phyloP scores from a whole-genome alignment of 345 rosid species.

The Gossypium ekmanianum region DNA sequence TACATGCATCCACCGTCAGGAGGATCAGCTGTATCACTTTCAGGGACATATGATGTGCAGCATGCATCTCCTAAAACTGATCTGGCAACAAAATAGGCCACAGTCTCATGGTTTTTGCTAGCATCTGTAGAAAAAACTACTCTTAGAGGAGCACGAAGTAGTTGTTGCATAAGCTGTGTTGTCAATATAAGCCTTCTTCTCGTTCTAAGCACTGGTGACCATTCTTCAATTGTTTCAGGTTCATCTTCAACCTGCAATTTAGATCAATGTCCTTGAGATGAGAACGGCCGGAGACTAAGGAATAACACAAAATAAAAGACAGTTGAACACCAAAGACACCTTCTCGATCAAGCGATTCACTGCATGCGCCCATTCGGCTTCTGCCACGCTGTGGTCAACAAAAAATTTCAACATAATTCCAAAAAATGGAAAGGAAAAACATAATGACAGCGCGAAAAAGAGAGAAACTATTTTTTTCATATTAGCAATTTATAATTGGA shows the following conservation, averaged over 20 bases:
- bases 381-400: conserved; percentile 57
- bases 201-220: conserved; percentile 37
- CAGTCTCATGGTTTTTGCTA: conserved; percentile 45
- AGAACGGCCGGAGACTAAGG: conserved; percentile 7
- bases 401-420: conserved; percentile 7
- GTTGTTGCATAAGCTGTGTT: conserved; percentile 75
- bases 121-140: conserved; percentile 51
- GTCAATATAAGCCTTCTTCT: conserved; percentile 77
- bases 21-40: conserved; percentile 29
- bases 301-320: not conserved
- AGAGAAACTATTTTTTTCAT: not conserved
- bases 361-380: conserved; percentile 62
- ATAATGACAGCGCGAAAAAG: not conserved
- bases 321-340: conserved; percentile 36
- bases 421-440: not conserved
- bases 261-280: conserved; percentile 17
- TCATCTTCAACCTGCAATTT: conserved; percentile 61
- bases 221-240: conserved; percentile 47
- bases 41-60: conserved; percentile 30
- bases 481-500: not conserved
- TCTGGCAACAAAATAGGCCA: conserved; percentile 46
- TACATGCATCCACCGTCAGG: conserved; percentile 44
- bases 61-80: conserved; percentile 78
- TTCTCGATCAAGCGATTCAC: conserved; percentile 63
- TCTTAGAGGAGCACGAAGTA: conserved; percentile 50